Evolutionary conservation across 2,329 filamentous ascomycete genomes (phyloP).

Genomic region (Phoma sp.): DNA sequence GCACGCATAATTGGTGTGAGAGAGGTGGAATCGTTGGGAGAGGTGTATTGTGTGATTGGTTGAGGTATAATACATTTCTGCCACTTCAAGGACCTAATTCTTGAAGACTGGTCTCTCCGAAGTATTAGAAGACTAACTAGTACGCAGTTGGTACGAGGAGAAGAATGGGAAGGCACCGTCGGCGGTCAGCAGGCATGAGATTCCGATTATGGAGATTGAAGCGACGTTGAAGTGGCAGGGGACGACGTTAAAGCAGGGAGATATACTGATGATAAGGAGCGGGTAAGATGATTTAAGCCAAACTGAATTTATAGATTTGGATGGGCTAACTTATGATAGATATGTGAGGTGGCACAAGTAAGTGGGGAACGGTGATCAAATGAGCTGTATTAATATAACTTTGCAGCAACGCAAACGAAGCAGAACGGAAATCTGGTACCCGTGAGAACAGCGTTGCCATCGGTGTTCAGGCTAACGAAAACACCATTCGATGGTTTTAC

Average conservation of each 20-base stretch:
- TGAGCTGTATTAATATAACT: too few species aligned
- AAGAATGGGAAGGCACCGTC: conserved; percentile 38
- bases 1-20: conserved; percentile 48
- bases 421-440: conserved; percentile 39
- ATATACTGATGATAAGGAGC: conserved; percentile 46
- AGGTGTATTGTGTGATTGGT: conserved; percentile 45
- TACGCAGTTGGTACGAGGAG: conserved; percentile 39
- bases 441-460: conserved; percentile 41
- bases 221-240: conserved; percentile 42
- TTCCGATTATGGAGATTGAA: conserved; percentile 39
- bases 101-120: too few species aligned
- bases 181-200: conserved; percentile 39
- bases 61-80: conserved; percentile 19
- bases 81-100: too few species aligned
- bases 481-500: conserved; percentile 49
- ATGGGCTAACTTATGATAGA: too few species aligned
- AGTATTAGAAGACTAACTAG: neutral
- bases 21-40: conserved; percentile 46
- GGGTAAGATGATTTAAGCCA: too few species aligned
- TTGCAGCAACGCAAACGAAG: conserved; percentile 33
- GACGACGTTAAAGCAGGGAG: conserved; percentile 37
- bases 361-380: too few species aligned
- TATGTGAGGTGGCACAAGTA: conserved; percentile 55
- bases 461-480: conserved; percentile 45
- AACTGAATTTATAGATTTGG: too few species aligned